Conservation (phyloP, 2,329 filamentous ascomycete genomes). For the Diaporthe citri region DNA sequence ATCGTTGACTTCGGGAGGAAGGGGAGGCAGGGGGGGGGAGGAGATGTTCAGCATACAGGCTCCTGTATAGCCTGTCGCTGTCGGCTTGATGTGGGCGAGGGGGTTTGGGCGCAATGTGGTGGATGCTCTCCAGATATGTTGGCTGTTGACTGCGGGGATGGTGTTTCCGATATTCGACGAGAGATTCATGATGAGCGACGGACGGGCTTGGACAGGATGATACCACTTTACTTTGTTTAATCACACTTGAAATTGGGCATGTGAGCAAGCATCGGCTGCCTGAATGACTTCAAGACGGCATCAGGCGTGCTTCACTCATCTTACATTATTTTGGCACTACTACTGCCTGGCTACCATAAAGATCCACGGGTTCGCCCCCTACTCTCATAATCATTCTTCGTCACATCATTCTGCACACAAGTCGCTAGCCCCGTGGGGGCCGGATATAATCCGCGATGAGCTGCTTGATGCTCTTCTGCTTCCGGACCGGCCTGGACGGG, state of each 20-base stretch:
- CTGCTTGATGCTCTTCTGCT: slow-evolving; percentile 35
- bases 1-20: too few species aligned
- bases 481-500: slow-evolving; percentile 31
- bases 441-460: slow-evolving; percentile 35
- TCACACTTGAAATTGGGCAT: neutral
- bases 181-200: neutral
- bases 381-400: neutral
- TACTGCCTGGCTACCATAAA: neutral
- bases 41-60: neutral
- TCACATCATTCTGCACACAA: neutral
- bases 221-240: neutral
- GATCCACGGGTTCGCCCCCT: too few species aligned
- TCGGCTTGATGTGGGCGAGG: neutral
- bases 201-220: slow-evolving; percentile 24
- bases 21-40: neutral
- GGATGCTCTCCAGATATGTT: neutral
- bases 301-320: neutral
- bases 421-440: neutral
- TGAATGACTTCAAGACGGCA: neutral
- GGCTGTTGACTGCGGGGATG: neutral
- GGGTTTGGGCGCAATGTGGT: neutral
- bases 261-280: neutral
- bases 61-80: neutral
- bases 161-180: neutral
- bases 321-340: neutral